phyloP scores from a whole-genome alignment of 345 rosid species.

The Citrus mangshanensis region DNA sequence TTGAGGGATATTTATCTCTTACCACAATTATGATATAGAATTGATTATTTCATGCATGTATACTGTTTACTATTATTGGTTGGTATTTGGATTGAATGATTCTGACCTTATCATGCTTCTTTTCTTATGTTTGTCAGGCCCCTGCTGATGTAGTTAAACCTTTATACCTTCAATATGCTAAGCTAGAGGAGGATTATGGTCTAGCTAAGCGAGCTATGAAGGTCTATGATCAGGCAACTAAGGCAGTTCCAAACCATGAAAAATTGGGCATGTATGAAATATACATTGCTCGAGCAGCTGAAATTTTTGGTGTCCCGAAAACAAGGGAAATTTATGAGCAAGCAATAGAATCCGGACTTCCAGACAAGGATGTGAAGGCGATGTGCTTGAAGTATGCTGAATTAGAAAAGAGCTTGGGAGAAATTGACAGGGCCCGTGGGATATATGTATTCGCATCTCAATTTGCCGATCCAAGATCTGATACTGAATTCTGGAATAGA shows the following conservation, averaged over 20 bases:
- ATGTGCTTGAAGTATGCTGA: conserved; percentile 93
- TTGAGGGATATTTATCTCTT: background rate
- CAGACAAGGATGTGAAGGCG: conserved; percentile 87
- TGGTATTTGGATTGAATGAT: conserved; percentile 3
- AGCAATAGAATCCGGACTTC: conserved; percentile 94
- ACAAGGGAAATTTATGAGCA: conserved; percentile 95
- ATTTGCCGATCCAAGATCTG: conserved; percentile 91
- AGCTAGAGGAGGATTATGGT: conserved; percentile 94
- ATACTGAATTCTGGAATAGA: conserved; percentile 79
- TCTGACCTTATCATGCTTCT: conserved; percentile 13
- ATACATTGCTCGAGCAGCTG: conserved; percentile 90
- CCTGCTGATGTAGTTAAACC: conserved; percentile 91
- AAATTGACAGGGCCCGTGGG: conserved; percentile 84
- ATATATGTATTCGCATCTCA: conserved; percentile 84
- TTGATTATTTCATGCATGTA: background rate
- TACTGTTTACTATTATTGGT: background rate
- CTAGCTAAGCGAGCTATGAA: conserved; percentile 96
- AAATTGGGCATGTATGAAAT: conserved; percentile 88
- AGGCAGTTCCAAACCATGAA: conserved; percentile 82
- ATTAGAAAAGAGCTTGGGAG: conserved; percentile 89
- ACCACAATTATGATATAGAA: background rate
- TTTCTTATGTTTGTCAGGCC: conserved; percentile 45
- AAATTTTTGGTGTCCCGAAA: conserved; percentile 90
- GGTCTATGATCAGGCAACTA: conserved; percentile 90
- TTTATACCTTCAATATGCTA: conserved; percentile 89